Evolutionary conservation across 2,329 filamentous ascomycete genomes (phyloP), one percentile per base, ranked within the genome.

Genomic region (Gnomoniopsis sp.): DNA sequence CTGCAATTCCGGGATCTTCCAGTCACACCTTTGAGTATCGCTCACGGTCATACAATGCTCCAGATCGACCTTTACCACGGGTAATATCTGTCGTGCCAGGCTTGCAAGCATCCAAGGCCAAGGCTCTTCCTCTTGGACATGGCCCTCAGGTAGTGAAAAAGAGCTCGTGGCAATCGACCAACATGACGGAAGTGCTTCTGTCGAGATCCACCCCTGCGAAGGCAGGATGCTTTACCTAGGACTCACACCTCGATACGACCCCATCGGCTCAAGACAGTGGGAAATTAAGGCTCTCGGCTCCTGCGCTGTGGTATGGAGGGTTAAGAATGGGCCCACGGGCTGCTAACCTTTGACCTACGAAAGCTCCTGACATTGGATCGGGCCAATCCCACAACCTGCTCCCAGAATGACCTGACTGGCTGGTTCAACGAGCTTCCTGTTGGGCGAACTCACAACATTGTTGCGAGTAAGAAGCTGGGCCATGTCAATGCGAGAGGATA

Each of bases 261-360:
- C 70, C n/a, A 71, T 75, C 43, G 75, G 75, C 48, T 75, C 77
- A 30, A 71, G 74, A 41, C 84, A 81, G 80, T 74, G 80, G 50
- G 80, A 84, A 68, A 83, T 84, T 64, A 74, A 74, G 61, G 70
- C 71, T 26, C 70, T 72, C 59, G 69, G 70, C 57, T 69, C 69
- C 68, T 69, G 71, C 59, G 69, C 71, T 57, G 69, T 75, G 56
- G 72, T 77, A 56, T 73, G 74, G 38, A 74, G 76, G 62, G 77
- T 79, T 36, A 64, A 67, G 47, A 68, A 74, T n/a, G n/a, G n/a
- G n/a, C n/a, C 64, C 84, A 87, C 69, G 80, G 81, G 36, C 78
- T 87, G 49, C 84, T 87, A 70, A 78, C 87, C 70, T 87, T 87
- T 65, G 84, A 87, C 70, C 78, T 86, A 80, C 78, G 74, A 65